Conservation (phyloP, 2,329 filamentous ascomycete genomes). For the Penicillium verrucosum region DNA sequence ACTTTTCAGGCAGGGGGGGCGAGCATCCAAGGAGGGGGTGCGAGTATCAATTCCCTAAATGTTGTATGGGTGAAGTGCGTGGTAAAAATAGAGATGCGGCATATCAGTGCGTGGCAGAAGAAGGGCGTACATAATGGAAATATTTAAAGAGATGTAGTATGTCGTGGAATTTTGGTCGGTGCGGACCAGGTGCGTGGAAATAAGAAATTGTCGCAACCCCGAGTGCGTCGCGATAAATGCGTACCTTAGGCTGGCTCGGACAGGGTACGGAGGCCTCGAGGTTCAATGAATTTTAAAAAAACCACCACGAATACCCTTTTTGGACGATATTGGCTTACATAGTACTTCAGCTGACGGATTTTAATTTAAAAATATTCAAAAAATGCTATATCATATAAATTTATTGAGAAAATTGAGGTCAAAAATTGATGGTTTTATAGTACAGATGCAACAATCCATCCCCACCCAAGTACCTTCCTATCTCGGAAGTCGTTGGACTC, state of each 20-base stretch:
- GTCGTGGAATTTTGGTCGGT: not conserved
- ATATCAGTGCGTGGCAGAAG: not conserved
- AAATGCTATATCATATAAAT: not conserved
- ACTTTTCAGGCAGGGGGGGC: too few species aligned
- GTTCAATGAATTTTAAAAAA: not conserved
- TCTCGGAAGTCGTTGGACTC: too few species aligned
- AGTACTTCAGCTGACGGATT: too few species aligned
- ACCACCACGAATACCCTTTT: not conserved
- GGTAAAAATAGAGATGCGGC: too few species aligned
- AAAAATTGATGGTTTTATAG: too few species aligned
- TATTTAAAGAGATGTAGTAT: not conserved
- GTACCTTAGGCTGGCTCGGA: not conserved
- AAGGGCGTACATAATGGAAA: not conserved
- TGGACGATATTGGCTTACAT: not conserved
- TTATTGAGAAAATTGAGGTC: not conserved
- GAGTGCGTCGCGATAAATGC: not conserved
- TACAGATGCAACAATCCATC: not conserved
- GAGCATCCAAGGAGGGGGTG: too few species aligned
- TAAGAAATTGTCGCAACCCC: rapidly evolving
- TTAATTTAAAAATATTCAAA: not conserved
- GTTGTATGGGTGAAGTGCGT: not conserved
- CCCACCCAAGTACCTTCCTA: not conserved
- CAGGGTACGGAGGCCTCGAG: not conserved
- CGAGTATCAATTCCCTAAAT: too few species aligned
- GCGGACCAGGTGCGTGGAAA: not conserved